Percentiles rank a stretch among this genome's conserved stretches.
Evolutionary conservation across 2,329 filamentous ascomycete species (phyloP).

Genomic region (Pseudogymnoascus verrucosus): DNA sequence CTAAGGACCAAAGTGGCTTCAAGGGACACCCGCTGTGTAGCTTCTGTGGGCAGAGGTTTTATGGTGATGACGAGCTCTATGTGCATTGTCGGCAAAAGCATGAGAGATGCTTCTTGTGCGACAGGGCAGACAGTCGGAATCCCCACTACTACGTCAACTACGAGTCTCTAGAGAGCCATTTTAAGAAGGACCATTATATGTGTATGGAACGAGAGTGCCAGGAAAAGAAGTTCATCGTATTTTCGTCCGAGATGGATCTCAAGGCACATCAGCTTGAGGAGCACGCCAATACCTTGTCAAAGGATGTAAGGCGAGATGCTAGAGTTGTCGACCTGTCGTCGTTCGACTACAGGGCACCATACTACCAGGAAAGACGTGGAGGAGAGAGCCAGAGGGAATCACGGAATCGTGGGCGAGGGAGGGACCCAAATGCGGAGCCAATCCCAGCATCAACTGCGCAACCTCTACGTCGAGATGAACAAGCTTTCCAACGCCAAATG

Average conservation of each 20-base stretch:
- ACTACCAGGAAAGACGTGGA: conserved; percentile 47
- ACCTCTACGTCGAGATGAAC: conserved; percentile 73
- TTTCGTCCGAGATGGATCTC: conserved; percentile 87
- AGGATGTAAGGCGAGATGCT: conserved; percentile 75
- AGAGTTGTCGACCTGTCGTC: conserved; percentile 77
- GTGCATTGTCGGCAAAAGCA: conserved; percentile 89
- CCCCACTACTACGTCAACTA: conserved; percentile 93
- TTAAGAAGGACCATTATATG: conserved; percentile 76
- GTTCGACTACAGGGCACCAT: conserved; percentile 72
- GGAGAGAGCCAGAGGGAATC: conserved; percentile 38
- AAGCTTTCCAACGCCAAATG: conserved; percentile 86
- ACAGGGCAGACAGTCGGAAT: conserved; percentile 44
- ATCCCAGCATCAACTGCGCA: conserved; percentile 70
- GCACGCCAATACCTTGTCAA: conserved; percentile 73
- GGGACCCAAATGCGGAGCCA: conserved; percentile 80
- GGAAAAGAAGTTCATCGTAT: conserved; percentile 97
- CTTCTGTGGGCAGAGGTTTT: conserved; percentile 88
- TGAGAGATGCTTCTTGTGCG: conserved; percentile 91
- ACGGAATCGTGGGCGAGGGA: conserved; percentile 52
- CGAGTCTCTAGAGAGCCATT: conserved; percentile 76
- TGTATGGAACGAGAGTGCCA: conserved; percentile 80
- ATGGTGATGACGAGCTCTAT: conserved; percentile 91
- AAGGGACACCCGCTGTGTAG: conserved; percentile 90
- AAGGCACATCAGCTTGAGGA: conserved; percentile 85
- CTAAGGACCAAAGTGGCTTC: conserved; percentile 88